Conservation (phyloP, 371 early-diverging fungal genomes). For the Phascolomyces articulosus region DNA sequence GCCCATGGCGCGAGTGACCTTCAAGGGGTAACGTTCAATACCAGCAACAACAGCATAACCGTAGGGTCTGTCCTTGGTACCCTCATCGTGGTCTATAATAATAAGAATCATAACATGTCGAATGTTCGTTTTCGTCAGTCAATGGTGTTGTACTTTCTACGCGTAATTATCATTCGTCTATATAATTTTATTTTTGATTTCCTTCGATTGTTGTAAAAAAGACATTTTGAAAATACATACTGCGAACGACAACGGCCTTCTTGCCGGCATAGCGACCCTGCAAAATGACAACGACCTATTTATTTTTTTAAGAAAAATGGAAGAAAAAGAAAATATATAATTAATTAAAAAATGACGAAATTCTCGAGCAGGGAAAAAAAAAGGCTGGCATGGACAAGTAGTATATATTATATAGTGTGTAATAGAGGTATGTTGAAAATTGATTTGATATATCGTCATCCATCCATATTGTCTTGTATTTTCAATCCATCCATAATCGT, state of each 20-base stretch:
- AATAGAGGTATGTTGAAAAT: conserved; percentile 8
- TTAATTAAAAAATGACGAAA: no score
- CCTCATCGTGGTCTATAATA: conserved; percentile 75
- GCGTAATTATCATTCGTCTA: no score
- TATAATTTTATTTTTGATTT: no score
- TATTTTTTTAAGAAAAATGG: background rate
- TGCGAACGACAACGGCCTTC: conserved; percentile 99
- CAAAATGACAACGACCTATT: conserved; percentile 94
- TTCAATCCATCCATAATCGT: no score
- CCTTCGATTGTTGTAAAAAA: background rate
- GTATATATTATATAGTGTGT: no score
- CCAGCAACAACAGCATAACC: conserved; percentile 98
- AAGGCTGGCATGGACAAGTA: no score
- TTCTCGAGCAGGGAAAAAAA: no score
- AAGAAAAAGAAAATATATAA: no score
- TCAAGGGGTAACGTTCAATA: conserved; percentile 94
- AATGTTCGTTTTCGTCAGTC: no score
- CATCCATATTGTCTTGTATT: background rate
- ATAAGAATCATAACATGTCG: no score
- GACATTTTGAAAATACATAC: conserved; percentile 43
- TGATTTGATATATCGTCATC: no score
- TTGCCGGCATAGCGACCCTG: conserved; percentile 98
- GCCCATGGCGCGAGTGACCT: conserved; percentile 94
- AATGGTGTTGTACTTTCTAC: no score
- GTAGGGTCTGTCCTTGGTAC: conserved; percentile 92